Evolutionary conservation across 345 rosid genomes (phyloP).

Genomic region (Psidium guajava): DNA sequence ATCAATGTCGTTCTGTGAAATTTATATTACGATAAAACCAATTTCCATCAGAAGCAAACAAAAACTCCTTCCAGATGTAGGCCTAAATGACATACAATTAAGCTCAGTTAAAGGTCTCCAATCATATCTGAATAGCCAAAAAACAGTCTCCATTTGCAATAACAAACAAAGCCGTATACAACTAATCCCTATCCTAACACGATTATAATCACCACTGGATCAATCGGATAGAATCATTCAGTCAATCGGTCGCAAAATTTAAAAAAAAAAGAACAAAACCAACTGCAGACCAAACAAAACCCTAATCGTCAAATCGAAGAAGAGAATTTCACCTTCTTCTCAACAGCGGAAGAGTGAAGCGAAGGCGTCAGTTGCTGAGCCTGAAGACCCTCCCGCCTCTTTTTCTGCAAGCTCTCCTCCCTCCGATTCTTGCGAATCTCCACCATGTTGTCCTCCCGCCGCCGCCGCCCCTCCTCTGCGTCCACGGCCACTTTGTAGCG

Average conservation of each 20-base stretch:
- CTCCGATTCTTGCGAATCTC: conserved; percentile 85
- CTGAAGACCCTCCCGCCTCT: conserved; percentile 80
- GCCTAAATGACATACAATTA: neutral
- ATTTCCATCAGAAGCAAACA: neutral
- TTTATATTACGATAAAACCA: neutral
- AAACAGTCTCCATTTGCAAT: neutral
- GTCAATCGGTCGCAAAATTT: neutral
- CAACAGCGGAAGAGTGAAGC: conserved; percentile 30
- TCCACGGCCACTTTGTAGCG: conserved; percentile 76
- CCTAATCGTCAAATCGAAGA: neutral
- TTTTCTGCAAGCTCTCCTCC: conserved; percentile 84
- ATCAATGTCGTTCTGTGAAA: neutral
- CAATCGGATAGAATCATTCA: neutral
- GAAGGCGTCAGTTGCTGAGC: conserved; percentile 37
- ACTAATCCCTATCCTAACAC: neutral
- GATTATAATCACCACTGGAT: neutral
- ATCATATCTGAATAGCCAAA: neutral
- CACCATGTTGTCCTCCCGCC: conserved; percentile 87
- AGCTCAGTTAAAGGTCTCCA: neutral
- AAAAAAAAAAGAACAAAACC: neutral
- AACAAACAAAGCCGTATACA: neutral
- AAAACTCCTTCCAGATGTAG: neutral
- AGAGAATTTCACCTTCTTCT: conserved; percentile 39
- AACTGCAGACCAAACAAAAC: neutral
- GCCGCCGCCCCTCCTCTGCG: conserved; percentile 78